phyloP scores from a whole-genome alignment of 2,329 filamentous ascomycete genomes.

The Colletotrichum theobromicola region DNA sequence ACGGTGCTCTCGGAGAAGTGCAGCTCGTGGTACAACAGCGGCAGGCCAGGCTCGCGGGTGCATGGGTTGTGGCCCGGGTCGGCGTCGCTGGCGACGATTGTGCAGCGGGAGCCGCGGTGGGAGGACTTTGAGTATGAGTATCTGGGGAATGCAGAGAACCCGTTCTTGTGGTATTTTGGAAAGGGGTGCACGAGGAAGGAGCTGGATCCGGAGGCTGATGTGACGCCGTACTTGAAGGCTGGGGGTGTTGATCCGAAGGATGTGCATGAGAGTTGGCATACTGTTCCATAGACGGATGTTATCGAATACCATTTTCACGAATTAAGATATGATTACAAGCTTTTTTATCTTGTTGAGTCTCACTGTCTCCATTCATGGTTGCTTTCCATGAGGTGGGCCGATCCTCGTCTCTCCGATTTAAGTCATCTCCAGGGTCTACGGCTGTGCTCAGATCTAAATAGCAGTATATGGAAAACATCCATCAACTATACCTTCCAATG shows the following conservation, averaged over 20 bases:
- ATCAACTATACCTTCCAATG: accelerated
- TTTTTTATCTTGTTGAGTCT: too few relatives aligned
- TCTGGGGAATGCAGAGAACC: constrained; percentile 45
- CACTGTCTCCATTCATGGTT: not conserved
- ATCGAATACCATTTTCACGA: not conserved
- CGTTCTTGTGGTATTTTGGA: constrained; percentile 69
- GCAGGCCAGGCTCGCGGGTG: constrained; percentile 64
- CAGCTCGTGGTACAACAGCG: constrained; percentile 76
- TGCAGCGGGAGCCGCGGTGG: constrained; percentile 60
- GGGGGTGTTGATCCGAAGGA: constrained; percentile 64
- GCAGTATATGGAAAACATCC: accelerated
- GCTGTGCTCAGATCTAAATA: not conserved
- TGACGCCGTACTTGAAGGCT: constrained; percentile 67
- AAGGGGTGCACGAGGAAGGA: constrained; percentile 71
- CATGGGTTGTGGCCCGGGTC: constrained; percentile 75
- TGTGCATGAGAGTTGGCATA: constrained; percentile 74
- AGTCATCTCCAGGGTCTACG: accelerated
- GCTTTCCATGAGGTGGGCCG: not conserved
- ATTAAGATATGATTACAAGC: not conserved
- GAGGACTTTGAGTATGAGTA: constrained; percentile 61
- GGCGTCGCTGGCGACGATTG: constrained; percentile 64
- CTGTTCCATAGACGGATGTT: constrained; percentile 33
- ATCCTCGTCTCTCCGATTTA: not conserved
- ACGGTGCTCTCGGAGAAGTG: constrained; percentile 67
- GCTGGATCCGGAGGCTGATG: constrained; percentile 56